phyloP scores from a whole-genome alignment of 2,329 filamentous ascomycete genomes.

The Aspergillus tamarii region DNA sequence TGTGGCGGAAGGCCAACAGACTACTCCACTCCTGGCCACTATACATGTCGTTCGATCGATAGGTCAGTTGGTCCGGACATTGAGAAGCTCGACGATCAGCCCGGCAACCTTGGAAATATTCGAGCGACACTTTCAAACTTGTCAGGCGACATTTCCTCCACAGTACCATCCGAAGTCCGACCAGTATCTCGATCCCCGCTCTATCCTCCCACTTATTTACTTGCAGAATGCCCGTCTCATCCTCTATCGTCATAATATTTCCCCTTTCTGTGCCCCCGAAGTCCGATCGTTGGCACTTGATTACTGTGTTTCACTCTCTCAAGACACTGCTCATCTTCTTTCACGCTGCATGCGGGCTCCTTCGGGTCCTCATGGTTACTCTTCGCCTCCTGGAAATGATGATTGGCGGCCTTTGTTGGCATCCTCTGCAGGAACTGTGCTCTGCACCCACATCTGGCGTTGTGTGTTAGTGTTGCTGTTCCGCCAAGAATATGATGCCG shows the following conservation, averaged over 20 bases:
- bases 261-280: constrained; percentile 67
- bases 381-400: constrained; percentile 29
- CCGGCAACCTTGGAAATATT: constrained; percentile 72
- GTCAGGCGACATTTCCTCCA: constrained; percentile 74
- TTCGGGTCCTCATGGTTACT: constrained; percentile 13
- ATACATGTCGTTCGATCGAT: constrained; percentile 82
- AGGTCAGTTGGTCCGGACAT: constrained; percentile 69
- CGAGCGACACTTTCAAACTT: constrained; percentile 77
- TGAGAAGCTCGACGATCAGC: constrained; percentile 69
- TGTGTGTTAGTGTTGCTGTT: constrained; percentile 80
- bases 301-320: constrained; percentile 72
- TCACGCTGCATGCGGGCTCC: constrained; percentile 61
- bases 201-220: constrained; percentile 74
- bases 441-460: constrained; percentile 85
- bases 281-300: constrained; percentile 74
- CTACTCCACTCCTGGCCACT: constrained; percentile 74
- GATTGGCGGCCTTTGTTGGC: constrained; percentile 62
- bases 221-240: constrained; percentile 83
- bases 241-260: constrained; percentile 86
- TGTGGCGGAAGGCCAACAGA: constrained; percentile 53
- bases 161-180: constrained; percentile 70
- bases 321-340: constrained; percentile 78
- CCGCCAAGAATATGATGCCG: constrained; percentile 71
- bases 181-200: constrained; percentile 71
- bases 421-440: constrained; percentile 71